These are phyloP conservation scores for Bipolaris victoriae DNA, from an alignment of 2,329 filamentous ascomycete species.

Conservation along the genomic window DNA sequence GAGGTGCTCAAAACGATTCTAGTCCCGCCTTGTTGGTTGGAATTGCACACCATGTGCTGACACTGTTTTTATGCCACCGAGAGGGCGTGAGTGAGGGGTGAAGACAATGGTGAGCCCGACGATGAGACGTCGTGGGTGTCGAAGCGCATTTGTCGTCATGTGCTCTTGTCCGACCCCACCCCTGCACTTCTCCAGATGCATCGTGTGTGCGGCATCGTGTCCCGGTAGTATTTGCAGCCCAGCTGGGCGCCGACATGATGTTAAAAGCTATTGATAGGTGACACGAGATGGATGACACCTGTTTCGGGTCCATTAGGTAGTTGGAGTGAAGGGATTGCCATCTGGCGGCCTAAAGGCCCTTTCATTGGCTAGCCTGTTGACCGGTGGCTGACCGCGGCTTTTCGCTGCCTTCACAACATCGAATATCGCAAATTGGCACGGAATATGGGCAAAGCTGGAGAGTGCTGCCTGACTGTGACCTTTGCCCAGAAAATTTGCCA, in stretches of 20 bases:
- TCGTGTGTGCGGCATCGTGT: constrained; percentile 10
- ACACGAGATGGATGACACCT: constrained; percentile 10
- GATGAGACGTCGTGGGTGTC: background rate
- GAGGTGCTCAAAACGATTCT: constrained; percentile 1
- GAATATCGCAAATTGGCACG: constrained; percentile 3
- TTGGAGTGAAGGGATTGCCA: constrained; percentile 8
- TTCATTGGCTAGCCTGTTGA: constrained; percentile 20
- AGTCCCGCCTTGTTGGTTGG: background rate
- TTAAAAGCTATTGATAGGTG: constrained; percentile 9
- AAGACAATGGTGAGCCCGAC: background rate
- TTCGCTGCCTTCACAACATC: background rate
- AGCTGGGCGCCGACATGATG: constrained; percentile 5
- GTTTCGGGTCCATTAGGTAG: constrained; percentile 10
- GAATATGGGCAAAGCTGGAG: background rate
- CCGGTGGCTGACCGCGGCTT: constrained; percentile 11
- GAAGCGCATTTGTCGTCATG: background rate
- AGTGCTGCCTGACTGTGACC: background rate
- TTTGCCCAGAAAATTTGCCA: background rate
- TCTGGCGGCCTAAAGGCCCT: constrained; percentile 5
- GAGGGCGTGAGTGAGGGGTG: background rate
- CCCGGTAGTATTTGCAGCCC: constrained; percentile 4
- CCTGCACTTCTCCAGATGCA: constrained; percentile 3
- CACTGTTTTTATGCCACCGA: background rate
- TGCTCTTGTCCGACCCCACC: constrained; percentile 6
- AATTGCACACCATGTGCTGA: background rate